These are phyloP conservation scores for Grigorovia transvaalensis DNA, from an alignment of 805 yeast species.

Conservation along the genomic window DNA sequence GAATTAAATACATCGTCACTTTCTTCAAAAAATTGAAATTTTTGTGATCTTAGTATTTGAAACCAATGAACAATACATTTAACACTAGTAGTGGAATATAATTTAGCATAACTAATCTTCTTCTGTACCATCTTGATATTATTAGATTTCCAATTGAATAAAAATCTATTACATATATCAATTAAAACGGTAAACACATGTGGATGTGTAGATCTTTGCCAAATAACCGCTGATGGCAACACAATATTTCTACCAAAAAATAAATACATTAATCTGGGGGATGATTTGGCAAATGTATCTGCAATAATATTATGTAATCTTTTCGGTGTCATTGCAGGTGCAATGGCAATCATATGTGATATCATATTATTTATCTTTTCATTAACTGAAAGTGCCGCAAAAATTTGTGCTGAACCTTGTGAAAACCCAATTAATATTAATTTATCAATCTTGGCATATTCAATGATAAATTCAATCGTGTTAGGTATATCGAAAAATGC, in stretches of 20 bases:
- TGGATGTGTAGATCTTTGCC: constrained; percentile 45
- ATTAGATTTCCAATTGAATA: constrained; percentile 70
- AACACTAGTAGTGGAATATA: constrained; percentile 85
- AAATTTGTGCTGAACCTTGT: constrained; percentile 90
- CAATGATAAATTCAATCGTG: constrained; percentile 61
- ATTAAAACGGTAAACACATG: constrained; percentile 36
- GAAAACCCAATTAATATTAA: constrained; percentile 79
- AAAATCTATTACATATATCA: constrained; percentile 52
- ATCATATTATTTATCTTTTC: constrained; percentile 50
- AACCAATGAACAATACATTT: constrained; percentile 95
- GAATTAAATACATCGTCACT: constrained; percentile 30
- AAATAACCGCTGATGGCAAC: constrained; percentile 64
- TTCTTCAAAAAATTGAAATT: constrained; percentile 87
- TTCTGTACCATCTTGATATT: constrained; percentile 72
- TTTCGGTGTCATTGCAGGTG: constrained; percentile 91
- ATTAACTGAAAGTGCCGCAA: constrained; percentile 66
- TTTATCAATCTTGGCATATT: constrained; percentile 33
- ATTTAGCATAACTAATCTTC: constrained; percentile 68
- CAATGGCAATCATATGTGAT: constrained; percentile 61
- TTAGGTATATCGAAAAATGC: constrained; percentile 86
- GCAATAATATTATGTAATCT: constrained; percentile 70
- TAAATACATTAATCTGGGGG: constrained; percentile 60
- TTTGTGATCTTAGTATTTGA: constrained; percentile 66
- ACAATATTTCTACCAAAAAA: constrained; percentile 68
- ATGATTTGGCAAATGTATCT: constrained; percentile 62